phyloP scores from a whole-genome alignment of 179 eudicot genomes.

The Sideroxylon spinosum region DNA sequence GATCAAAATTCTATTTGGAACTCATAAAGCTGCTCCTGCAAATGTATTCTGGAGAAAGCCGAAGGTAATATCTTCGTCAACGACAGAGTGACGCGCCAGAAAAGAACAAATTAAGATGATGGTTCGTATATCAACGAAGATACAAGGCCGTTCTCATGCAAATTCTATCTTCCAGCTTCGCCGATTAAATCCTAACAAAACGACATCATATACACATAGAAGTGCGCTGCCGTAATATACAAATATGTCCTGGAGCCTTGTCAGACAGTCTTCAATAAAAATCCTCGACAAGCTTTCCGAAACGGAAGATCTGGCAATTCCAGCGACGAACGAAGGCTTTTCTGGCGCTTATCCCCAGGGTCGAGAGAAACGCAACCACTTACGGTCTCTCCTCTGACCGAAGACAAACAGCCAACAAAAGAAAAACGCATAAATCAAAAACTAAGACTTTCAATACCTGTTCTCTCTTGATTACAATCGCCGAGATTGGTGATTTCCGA shows the following conservation, averaged over 20 bases:
- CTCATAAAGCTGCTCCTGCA: neutral
- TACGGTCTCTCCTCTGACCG: slow-evolving; percentile 16
- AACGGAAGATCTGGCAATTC: slow-evolving; percentile 23
- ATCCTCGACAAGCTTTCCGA: slow-evolving; percentile 10
- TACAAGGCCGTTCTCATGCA: neutral
- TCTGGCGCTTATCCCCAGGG: neutral
- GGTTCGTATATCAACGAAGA: slow-evolving; percentile 7
- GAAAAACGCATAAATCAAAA: slow-evolving; percentile 24
- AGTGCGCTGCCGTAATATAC: slow-evolving; percentile 19
- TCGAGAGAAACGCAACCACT: neutral
- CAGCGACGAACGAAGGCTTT: neutral
- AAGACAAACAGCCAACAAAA: slow-evolving; percentile 22
- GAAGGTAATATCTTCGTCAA: neutral
- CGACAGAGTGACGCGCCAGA: neutral
- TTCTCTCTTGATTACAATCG: slow-evolving; percentile 14
- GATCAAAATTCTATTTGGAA: slow-evolving; percentile 2
- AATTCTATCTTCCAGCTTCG: slow-evolving; percentile 11
- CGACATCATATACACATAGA: slow-evolving; percentile 20
- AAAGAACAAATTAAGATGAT: slow-evolving; percentile 9
- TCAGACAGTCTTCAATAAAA: neutral
- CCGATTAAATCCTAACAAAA: neutral
- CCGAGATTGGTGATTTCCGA: slow-evolving; percentile 1
- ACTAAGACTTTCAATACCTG: slow-evolving; percentile 37
- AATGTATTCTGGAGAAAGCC: neutral
- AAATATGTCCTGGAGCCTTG: neutral